Evolutionary conservation across 371 early-diverging fungal genomes (phyloP).

Genomic region (Mortierella sp.): DNA sequence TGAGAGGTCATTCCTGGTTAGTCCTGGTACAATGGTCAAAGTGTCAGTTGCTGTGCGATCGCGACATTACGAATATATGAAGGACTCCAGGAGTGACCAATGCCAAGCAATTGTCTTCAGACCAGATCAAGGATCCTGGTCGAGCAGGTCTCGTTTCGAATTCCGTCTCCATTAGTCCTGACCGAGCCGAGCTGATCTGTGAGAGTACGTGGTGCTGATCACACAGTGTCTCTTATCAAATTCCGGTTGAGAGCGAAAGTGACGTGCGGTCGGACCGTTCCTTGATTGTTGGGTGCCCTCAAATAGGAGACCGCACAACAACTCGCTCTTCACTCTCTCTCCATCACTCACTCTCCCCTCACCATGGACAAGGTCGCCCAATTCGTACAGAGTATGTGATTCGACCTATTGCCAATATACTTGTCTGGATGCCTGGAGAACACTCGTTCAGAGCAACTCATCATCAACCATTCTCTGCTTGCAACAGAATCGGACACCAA

Average conservation of each 20-base stretch:
- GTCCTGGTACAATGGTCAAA: background rate
- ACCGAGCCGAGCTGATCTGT: background rate
- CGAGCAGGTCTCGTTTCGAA: slow-evolving; percentile 38
- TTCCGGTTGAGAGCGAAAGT: no score
- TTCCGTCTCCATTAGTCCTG: slow-evolving; percentile 30
- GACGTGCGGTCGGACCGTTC: no score
- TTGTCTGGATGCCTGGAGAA: no score
- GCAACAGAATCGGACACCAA: slow-evolving; percentile 33
- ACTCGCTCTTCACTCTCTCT: slow-evolving; percentile 1
- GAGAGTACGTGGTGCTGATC: background rate
- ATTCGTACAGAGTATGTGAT: slow-evolving; percentile 46
- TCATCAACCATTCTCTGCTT: background rate
- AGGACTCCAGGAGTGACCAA: slow-evolving; percentile 27
- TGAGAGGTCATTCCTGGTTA: background rate
- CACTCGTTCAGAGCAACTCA: no score
- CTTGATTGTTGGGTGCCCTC: background rate
- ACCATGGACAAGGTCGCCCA: slow-evolving; percentile 48
- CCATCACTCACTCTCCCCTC: slow-evolving; percentile 1
- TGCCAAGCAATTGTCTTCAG: slow-evolving; percentile 44
- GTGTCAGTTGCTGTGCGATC: background rate
- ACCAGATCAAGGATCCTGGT: slow-evolving; percentile 47
- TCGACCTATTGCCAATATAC: background rate
- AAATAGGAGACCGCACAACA: no score
- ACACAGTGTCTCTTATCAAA: no score
- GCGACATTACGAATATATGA: slow-evolving; percentile 29